phyloP scores from a whole-genome alignment of 257 asterid species.

The Solanum pennellii region DNA sequence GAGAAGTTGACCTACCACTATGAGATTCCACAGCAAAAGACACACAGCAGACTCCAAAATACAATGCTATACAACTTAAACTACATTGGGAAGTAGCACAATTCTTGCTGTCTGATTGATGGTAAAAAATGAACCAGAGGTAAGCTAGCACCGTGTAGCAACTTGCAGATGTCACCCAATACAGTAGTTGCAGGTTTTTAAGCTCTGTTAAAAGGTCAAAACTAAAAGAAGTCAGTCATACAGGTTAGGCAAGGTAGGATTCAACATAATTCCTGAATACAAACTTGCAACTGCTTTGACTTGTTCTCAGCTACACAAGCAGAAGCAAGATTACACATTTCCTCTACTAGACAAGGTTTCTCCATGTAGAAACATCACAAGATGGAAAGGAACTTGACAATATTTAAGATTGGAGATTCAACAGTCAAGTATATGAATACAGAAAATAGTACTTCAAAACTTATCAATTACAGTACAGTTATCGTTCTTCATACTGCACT shows the following conservation, averaged over 20 bases:
- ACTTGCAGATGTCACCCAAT: slow-evolving; percentile 65
- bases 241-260: not conserved
- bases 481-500: not conserved
- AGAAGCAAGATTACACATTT: not conserved
- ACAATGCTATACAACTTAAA: slow-evolving; percentile 26
- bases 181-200: slow-evolving; percentile 62
- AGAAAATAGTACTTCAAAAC: not conserved
- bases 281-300: not conserved
- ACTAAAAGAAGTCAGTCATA: not conserved
- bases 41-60: slow-evolving; percentile 30
- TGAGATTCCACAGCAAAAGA: slow-evolving; percentile 22
- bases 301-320: not conserved
- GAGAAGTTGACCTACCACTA: slow-evolving; percentile 23
- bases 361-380: not conserved
- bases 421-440: not conserved
- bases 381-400: not conserved
- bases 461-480: not conserved
- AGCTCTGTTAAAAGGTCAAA: slow-evolving; percentile 37
- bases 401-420: not conserved
- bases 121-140: slow-evolving; percentile 31
- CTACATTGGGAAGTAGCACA: slow-evolving; percentile 12
- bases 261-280: not conserved
- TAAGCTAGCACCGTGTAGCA: slow-evolving; percentile 56
- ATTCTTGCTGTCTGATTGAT: slow-evolving; percentile 12
- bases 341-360: not conserved